phyloP scores from a whole-genome alignment of 2,329 filamentous ascomycete species.

The Hypomyces rosellus region DNA sequence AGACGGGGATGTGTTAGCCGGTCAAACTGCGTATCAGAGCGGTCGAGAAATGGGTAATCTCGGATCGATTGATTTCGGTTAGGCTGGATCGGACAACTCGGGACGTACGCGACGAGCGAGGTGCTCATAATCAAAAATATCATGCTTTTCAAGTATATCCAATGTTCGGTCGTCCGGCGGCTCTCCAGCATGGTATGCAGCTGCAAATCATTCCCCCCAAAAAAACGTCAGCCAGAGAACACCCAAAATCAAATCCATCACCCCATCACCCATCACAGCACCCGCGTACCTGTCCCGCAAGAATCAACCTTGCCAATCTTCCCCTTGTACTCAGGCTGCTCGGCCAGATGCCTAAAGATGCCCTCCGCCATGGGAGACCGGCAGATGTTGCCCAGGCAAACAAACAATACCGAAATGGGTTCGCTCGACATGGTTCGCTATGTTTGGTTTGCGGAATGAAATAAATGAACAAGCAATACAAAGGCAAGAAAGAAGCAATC shows the following conservation, averaged over 20 bases:
- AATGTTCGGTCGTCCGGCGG: conserved; percentile 78
- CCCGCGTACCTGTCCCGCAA: conserved; percentile 64
- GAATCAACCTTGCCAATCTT: conserved; percentile 70
- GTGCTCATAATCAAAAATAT: conserved; percentile 72
- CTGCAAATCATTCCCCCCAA: conserved; percentile 29
- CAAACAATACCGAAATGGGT: conserved; percentile 73
- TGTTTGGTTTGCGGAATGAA: no score
- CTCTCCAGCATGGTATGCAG: conserved; percentile 74
- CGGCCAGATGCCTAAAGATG: conserved; percentile 69
- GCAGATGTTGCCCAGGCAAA: conserved; percentile 96
- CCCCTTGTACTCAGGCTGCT: conserved; percentile 52
- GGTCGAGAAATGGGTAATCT: not conserved
- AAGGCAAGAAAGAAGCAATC: no score
- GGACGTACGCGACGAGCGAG: conserved; percentile 62
- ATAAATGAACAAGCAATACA: no score
- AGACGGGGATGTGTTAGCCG: not conserved
- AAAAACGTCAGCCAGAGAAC: not conserved
- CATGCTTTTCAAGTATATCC: conserved; percentile 65
- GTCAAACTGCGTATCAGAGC: not conserved
- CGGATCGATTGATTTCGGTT: not conserved
- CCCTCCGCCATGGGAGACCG: conserved; percentile 93
- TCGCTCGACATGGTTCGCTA: conserved; percentile 19
- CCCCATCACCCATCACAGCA: not conserved
- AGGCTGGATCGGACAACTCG: not conserved
- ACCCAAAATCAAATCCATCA: not conserved